phyloP scores from a whole-genome alignment of 306 rosid genomes.

The Gastrolobium bilobum region DNA sequence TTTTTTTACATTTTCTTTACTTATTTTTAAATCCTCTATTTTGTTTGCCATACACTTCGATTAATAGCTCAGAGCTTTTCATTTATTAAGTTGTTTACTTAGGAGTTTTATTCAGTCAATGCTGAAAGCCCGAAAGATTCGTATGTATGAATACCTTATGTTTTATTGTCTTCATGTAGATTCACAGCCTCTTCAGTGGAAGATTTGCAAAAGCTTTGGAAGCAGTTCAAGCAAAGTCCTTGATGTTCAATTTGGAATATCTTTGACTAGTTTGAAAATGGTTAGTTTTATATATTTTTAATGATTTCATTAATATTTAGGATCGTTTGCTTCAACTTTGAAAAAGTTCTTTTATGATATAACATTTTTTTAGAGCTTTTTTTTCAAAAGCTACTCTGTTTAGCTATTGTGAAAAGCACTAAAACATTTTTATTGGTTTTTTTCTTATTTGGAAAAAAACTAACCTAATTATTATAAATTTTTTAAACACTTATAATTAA shows the following conservation, averaged over 20 bases:
- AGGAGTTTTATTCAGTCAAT: constrained; percentile 8
- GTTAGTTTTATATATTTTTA: constrained; percentile 53
- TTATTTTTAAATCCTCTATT: constrained; percentile 3
- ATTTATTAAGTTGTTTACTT: neutral
- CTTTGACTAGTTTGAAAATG: constrained; percentile 76
- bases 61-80: constrained; percentile 1
- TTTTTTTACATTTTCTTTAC: neutral
- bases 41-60: neutral
- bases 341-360: too few relatives aligned
- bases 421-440: too few relatives aligned
- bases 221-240: constrained; percentile 69
- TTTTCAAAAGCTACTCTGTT: too few relatives aligned
- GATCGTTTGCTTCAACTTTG: too few relatives aligned
- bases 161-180: constrained; percentile 53
- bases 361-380: too few relatives aligned
- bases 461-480: too few relatives aligned
- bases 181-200: constrained; percentile 82
- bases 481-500: too few relatives aligned
- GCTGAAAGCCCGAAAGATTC: neutral
- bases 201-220: constrained; percentile 75
- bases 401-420: too few relatives aligned
- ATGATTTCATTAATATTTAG: constrained; percentile 12
- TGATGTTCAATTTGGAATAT: constrained; percentile 82
- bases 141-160: neutral
- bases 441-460: too few relatives aligned